Evolutionary conservation across 768 basidiomycete genomes (phyloP).

Genomic region (Trametes cinnabarina): DNA sequence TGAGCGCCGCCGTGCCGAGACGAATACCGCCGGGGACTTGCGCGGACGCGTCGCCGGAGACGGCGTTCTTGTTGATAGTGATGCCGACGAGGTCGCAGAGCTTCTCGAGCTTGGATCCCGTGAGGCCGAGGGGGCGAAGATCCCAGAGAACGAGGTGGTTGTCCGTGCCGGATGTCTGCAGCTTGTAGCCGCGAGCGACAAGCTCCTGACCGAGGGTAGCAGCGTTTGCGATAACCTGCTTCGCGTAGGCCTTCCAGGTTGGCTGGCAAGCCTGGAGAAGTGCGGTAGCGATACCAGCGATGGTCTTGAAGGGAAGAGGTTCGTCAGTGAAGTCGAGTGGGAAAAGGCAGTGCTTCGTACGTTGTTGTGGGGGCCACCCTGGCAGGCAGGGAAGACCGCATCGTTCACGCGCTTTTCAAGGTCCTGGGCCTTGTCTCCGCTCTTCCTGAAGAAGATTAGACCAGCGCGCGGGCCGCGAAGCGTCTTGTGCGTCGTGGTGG

Average conservation of each 20-base stretch:
- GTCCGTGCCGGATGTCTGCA: conserved; percentile 95
- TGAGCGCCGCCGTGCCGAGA: conserved; percentile 90
- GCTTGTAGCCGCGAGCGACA: conserved; percentile 81
- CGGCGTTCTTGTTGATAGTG: conserved; percentile 97
- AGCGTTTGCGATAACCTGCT: conserved; percentile 92
- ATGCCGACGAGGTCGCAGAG: conserved; percentile 96
- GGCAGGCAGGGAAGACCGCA: conserved; percentile 99
- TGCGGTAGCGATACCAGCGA: conserved; percentile 91
- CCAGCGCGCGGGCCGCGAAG: conserved; percentile 97
- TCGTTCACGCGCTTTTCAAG: conserved; percentile 97
- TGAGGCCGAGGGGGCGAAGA: conserved; percentile 88
- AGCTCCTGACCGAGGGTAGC: conserved; percentile 71
- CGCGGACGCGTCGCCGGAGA: conserved; percentile 93
- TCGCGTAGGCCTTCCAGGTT: conserved; percentile 86
- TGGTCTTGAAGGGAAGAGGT: conserved; percentile 61
- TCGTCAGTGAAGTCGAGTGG: background rate
- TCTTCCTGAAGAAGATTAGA: conserved; percentile 97
- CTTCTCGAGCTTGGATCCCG: conserved; percentile 99
- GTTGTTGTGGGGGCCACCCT: conserved; percentile 99
- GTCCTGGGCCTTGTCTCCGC: conserved; percentile 75
- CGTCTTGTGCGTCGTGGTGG: conserved; percentile 99
- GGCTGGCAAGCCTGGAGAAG: conserved; percentile 90
- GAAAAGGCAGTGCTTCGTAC: conserved; percentile 43
- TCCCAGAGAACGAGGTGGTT: conserved; percentile 99
- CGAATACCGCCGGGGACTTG: conserved; percentile 97